Conservation (phyloP, 2,329 filamentous ascomycete species). For the Cadophora luteo-olivacea region DNA sequence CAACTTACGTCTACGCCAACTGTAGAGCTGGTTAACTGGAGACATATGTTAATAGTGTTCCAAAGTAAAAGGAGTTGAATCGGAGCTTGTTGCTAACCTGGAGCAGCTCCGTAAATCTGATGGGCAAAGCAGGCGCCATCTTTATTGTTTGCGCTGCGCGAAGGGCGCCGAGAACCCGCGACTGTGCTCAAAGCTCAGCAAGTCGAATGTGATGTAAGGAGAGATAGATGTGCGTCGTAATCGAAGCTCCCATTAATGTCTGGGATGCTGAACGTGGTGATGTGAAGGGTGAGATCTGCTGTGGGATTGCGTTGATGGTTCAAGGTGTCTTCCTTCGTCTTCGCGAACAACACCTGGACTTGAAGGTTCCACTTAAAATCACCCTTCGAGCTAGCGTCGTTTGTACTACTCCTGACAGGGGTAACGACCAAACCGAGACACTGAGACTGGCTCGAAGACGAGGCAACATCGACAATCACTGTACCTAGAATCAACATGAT, state of each 20-base stretch:
- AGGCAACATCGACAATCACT: neutral
- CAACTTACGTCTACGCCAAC: constrained; percentile 55
- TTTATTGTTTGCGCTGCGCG: constrained; percentile 38
- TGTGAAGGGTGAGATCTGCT: constrained; percentile 18
- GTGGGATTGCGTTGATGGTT: constrained; percentile 27
- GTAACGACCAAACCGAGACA: neutral
- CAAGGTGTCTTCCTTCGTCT: constrained; percentile 23
- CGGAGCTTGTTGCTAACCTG: constrained; percentile 85
- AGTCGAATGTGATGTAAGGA: constrained; percentile 26
- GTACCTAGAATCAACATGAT: neutral
- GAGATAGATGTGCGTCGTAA: constrained; percentile 34
- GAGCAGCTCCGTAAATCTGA: constrained; percentile 92
- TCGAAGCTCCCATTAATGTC: constrained; percentile 33
- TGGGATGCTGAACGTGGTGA: constrained; percentile 23
- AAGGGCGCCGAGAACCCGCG: constrained; percentile 37
- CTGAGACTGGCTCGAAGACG: neutral
- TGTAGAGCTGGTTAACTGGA: constrained; percentile 57
- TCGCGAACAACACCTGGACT: constrained; percentile 26
- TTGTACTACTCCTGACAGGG: neutral
- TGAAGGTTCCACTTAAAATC: constrained; percentile 7
- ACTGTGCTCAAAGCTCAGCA: constrained; percentile 39
- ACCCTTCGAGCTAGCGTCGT: neutral
- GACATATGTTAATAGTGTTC: constrained; percentile 46
- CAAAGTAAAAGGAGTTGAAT: constrained; percentile 83
- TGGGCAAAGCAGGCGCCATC: constrained; percentile 70